phyloP scores from a whole-genome alignment of 768 basidiomycete genomes.

The Plicaturopsis crispa region DNA sequence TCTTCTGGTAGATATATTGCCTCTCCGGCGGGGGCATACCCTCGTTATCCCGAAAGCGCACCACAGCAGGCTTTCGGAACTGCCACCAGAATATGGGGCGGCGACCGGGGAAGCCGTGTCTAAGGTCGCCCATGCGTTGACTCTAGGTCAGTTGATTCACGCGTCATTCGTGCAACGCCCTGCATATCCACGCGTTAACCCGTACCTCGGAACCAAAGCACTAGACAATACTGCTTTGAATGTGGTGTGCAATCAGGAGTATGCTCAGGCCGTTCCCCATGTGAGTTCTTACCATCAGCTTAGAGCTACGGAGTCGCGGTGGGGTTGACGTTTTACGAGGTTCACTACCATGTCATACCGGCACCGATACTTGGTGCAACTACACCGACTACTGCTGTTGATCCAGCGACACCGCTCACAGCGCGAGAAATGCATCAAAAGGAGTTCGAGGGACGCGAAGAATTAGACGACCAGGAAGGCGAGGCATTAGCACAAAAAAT shows the following conservation, averaged over 20 bases:
- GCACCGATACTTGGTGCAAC: conserved; percentile 41
- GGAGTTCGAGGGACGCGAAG: conserved; percentile 50
- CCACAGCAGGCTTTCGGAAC: conserved; percentile 53
- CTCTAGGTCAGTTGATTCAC: conserved; percentile 36
- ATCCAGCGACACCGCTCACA: conserved; percentile 22
- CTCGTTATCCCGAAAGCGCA: conserved; percentile 67
- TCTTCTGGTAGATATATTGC: conserved; percentile 48
- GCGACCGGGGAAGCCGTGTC: conserved; percentile 53
- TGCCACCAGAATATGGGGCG: conserved; percentile 51
- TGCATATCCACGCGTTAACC: too few relatives aligned
- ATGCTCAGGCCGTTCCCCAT: conserved; percentile 76
- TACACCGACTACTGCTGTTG: conserved; percentile 5
- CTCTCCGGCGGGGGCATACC: conserved; percentile 58
- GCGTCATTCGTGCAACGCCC: neutral
- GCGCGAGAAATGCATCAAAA: conserved; percentile 48
- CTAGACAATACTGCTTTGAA: conserved; percentile 62
- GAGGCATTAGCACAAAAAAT: conserved; percentile 35
- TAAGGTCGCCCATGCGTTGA: conserved; percentile 54
- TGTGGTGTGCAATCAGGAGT: conserved; percentile 76
- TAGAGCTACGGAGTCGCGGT: too few relatives aligned
- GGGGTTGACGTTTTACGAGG: conserved; percentile 27
- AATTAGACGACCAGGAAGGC: conserved; percentile 57
- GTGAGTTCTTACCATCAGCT: conserved; percentile 29
- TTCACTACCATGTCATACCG: conserved; percentile 73
- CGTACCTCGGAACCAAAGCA: conserved; percentile 35